Conservation (phyloP, 768 basidiomycete species). For the Phylloporus rhodoxanthus region DNA sequence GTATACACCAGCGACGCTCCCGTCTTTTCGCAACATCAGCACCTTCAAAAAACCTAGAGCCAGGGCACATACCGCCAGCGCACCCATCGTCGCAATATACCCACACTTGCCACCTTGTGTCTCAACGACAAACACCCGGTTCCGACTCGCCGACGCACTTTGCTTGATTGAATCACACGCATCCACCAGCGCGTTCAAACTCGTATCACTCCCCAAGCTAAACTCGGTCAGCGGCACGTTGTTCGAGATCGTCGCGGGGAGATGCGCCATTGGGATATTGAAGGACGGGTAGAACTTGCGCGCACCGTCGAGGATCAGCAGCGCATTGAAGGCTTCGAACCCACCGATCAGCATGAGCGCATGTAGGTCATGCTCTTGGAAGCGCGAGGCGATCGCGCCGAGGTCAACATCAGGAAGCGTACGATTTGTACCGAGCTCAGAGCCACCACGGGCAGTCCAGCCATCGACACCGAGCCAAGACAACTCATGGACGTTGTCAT, state of each 20-base stretch:
- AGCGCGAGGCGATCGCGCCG: slow-evolving; percentile 82
- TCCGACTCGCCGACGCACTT: slow-evolving; percentile 92
- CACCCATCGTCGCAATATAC: slow-evolving; percentile 93
- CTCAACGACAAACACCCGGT: slow-evolving; percentile 96
- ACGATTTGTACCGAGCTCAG: slow-evolving; percentile 96
- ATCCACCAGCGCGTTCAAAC: slow-evolving; percentile 92
- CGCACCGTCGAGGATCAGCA: slow-evolving; percentile 74
- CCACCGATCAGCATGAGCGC: slow-evolving; percentile 88
- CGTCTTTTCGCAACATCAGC: slow-evolving; percentile 41
- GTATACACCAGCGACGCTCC: slow-evolving; percentile 94
- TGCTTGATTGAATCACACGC: slow-evolving; percentile 99
- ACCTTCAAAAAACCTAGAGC: not conserved
- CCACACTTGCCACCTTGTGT: slow-evolving; percentile 97
- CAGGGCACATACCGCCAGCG: slow-evolving; percentile 69
- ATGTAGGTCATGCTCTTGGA: slow-evolving; percentile 79
- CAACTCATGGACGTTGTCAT: slow-evolving; percentile 79
- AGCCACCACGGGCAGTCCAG: slow-evolving; percentile 95
- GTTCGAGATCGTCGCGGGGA: slow-evolving; percentile 96
- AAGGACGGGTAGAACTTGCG: slow-evolving; percentile 83
- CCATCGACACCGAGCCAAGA: slow-evolving; percentile 96
- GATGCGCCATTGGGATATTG: slow-evolving; percentile 92
- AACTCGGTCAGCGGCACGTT: slow-evolving; percentile 97
- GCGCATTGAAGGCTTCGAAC: slow-evolving; percentile 86
- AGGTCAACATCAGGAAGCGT: slow-evolving; percentile 80
- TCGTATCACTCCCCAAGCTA: slow-evolving; percentile 94